A percentile compares a stretch with the other conserved stretches of the same genome.
Conservation (phyloP, 495 filamentous ascomycete species). For the Aspergillus nidulans region DNA sequence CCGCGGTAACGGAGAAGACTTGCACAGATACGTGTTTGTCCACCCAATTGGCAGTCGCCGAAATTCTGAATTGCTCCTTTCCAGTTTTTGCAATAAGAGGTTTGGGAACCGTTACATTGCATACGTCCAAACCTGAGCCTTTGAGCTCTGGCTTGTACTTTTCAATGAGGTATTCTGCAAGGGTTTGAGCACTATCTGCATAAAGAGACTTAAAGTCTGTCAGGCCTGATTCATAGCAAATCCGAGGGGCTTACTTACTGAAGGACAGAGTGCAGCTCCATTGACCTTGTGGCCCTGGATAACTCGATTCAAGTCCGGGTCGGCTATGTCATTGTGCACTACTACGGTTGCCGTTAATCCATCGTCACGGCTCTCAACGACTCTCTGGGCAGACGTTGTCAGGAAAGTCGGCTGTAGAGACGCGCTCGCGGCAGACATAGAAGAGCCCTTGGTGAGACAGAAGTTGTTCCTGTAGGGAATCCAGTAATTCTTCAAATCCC, state of each 20-base stretch:
- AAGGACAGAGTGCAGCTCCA: slow-evolving; percentile 51
- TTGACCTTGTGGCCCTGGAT: slow-evolving; percentile 74
- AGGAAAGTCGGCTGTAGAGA: slow-evolving; percentile 34
- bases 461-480: slow-evolving; percentile 65
- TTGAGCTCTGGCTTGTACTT: slow-evolving; percentile 38
- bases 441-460: slow-evolving; percentile 43
- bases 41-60: slow-evolving; percentile 33
- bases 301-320: slow-evolving; percentile 54
- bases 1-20: slow-evolving; percentile 39
- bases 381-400: slow-evolving; percentile 40
- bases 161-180: slow-evolving; percentile 64
- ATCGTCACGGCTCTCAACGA: slow-evolving; percentile 54
- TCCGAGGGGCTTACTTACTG: slow-evolving; percentile 33
- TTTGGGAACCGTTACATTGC: slow-evolving; percentile 65
- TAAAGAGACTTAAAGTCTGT: slow-evolving; percentile 51
- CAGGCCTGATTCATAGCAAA: slow-evolving; percentile 9
- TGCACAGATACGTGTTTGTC: slow-evolving; percentile 25
- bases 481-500: slow-evolving; percentile 82
- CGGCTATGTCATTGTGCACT: slow-evolving; percentile 62
- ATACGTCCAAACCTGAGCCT: slow-evolving; percentile 44
- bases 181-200: slow-evolving; percentile 72
- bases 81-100: slow-evolving; percentile 59
- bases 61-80: slow-evolving; percentile 43
- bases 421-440: slow-evolving; percentile 22
- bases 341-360: slow-evolving; percentile 51